Conservation (phyloP, 805 yeast species). For the Kuraishia molischiana region DNA sequence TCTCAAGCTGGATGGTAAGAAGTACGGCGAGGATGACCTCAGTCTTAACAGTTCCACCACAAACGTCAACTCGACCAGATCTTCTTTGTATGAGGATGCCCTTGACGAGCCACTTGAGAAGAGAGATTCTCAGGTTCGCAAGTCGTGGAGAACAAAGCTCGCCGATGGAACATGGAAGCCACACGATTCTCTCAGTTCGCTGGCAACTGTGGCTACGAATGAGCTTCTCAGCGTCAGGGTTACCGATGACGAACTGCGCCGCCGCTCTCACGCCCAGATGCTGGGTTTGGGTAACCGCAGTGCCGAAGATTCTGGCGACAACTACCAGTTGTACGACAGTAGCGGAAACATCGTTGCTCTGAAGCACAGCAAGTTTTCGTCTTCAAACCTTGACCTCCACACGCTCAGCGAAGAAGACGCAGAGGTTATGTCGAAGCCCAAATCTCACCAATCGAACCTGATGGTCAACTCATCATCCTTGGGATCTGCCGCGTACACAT, state of each 20-base stretch:
- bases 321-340: constrained; percentile 33
- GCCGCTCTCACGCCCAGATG: constrained; percentile 22
- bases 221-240: constrained; percentile 73
- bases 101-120: constrained; percentile 9
- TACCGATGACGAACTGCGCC: constrained; percentile 46
- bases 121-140: constrained; percentile 26
- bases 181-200: constrained; percentile 59
- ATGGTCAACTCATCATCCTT: too few species aligned
- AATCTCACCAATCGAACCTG: too few species aligned
- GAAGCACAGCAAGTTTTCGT: not conserved
- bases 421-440: too few species aligned
- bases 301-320: constrained; percentile 22
- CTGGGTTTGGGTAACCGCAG: constrained; percentile 15
- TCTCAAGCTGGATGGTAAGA: constrained; percentile 36
- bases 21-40: constrained; percentile 16
- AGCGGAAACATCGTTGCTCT: constrained; percentile 30
- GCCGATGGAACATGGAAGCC: constrained; percentile 28
- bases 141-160: constrained; percentile 51
- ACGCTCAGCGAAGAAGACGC: constrained; percentile 4
- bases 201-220: constrained; percentile 80
- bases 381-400: constrained; percentile 2
- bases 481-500: too few species aligned
- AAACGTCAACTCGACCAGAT: constrained; percentile 28
- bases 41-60: constrained; percentile 42
- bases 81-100: constrained; percentile 27